Evolutionary conservation across 768 basidiomycete species (phyloP).

Genomic region (Suillus lakei): DNA sequence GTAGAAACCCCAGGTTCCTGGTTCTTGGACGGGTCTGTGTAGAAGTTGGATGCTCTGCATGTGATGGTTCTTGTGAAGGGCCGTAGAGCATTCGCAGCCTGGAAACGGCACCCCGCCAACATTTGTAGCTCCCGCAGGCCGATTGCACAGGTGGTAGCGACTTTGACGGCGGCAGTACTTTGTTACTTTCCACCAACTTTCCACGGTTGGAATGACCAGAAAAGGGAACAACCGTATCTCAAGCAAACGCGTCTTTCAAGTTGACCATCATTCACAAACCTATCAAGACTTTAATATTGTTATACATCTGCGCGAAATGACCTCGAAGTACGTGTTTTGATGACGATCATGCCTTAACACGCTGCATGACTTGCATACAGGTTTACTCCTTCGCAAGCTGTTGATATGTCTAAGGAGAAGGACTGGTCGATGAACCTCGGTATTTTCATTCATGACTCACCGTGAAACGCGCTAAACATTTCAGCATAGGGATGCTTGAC

Average conservation of each 20-base stretch:
- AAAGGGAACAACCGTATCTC: not conserved
- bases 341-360: not conserved
- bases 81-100: not conserved
- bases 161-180: not conserved
- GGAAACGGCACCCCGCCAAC: not conserved
- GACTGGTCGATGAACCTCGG: constrained; percentile 76
- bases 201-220: not conserved
- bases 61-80: constrained; percentile 3
- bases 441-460: constrained; percentile 30
- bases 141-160: not conserved
- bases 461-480: not conserved
- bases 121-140: not conserved
- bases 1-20: constrained; percentile 48
- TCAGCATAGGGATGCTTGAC: constrained; percentile 68
- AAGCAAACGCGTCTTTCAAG: not conserved
- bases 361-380: constrained; percentile 36
- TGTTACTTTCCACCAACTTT: not conserved
- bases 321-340: constrained; percentile 1
- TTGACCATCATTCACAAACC: not conserved
- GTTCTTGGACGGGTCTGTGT: constrained; percentile 44
- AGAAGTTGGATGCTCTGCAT: constrained; percentile 50
- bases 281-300: not conserved
- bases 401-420: constrained; percentile 70
- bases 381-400: constrained; percentile 56
- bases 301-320: not conserved